These are phyloP conservation scores for Fusarium stilboides DNA, from an alignment of 2,329 filamentous ascomycete species.

Conservation along the genomic window DNA sequence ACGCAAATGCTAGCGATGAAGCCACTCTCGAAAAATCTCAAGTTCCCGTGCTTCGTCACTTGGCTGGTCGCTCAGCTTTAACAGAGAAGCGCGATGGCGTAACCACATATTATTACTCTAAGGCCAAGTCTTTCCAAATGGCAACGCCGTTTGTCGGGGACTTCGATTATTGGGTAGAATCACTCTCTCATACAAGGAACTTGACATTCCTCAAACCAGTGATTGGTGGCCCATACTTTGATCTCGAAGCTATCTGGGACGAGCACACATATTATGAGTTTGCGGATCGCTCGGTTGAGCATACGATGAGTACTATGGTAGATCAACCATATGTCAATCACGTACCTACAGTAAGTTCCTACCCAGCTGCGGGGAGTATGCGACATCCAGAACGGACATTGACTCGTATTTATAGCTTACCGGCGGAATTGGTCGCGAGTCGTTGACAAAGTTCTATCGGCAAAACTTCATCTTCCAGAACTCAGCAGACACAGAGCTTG, in stretches of 20 bases:
- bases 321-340: constrained; percentile 85
- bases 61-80: constrained; percentile 24
- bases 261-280: constrained; percentile 84
- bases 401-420: constrained; percentile 60
- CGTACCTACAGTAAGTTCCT: constrained; percentile 72
- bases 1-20: constrained; percentile 27
- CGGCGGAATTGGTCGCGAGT: constrained; percentile 77
- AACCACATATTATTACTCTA: constrained; percentile 60
- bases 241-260: constrained; percentile 84
- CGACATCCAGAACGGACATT: background rate
- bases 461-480: constrained; percentile 84
- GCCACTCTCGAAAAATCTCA: constrained; percentile 1
- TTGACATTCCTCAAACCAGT: constrained; percentile 75
- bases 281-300: constrained; percentile 75
- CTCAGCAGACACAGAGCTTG: constrained; percentile 75
- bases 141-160: constrained; percentile 63
- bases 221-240: constrained; percentile 76
- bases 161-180: constrained; percentile 68
- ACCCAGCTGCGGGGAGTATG: accelerated
- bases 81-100: background rate
- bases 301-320: constrained; percentile 88
- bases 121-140: constrained; percentile 57
- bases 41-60: constrained; percentile 38
- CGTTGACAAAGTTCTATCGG: constrained; percentile 77
- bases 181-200: constrained; percentile 76